A percentile compares a stretch with the other conserved stretches of the same genome.
These are phyloP conservation scores for Polygonum aviculare DNA, from an alignment of 148 eudicot genomes.

Conservation along the genomic window DNA sequence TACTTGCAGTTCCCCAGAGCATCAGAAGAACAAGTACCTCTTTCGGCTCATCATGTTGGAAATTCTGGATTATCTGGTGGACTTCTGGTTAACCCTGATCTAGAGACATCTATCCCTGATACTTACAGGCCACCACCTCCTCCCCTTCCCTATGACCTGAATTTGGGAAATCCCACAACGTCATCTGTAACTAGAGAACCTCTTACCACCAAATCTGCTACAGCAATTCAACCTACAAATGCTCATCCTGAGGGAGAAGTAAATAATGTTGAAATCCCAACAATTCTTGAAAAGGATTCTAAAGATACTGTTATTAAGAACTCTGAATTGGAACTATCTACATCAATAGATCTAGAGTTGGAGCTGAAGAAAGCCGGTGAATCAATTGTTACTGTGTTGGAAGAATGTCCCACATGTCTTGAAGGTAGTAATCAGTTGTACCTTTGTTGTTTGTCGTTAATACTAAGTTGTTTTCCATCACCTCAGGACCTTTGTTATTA, in stretches of 20 bases:
- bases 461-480: background rate
- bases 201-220: slow-evolving; percentile 28
- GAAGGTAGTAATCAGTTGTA: slow-evolving; percentile 44
- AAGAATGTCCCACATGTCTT: slow-evolving; percentile 92
- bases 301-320: slow-evolving; percentile 31
- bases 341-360: slow-evolving; percentile 34
- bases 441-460: background rate
- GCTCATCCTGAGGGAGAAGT: slow-evolving; percentile 16
- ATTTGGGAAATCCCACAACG: slow-evolving; percentile 40
- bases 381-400: slow-evolving; percentile 33
- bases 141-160: slow-evolving; percentile 56
- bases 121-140: slow-evolving; percentile 71
- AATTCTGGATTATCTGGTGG: slow-evolving; percentile 43
- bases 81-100: slow-evolving; percentile 70
- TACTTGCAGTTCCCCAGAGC: slow-evolving; percentile 58
- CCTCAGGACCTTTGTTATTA: background rate
- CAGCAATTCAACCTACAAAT: slow-evolving; percentile 16
- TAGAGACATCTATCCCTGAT: slow-evolving; percentile 67
- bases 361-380: slow-evolving; percentile 58
- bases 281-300: slow-evolving; percentile 25
- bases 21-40: slow-evolving; percentile 60
- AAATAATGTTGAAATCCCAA: slow-evolving; percentile 20
- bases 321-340: slow-evolving; percentile 35
- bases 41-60: slow-evolving; percentile 44
- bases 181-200: slow-evolving; percentile 23